Base-by-base conservation (phyloP, 331 rosid species). In the Rhamnella rubrinervis region DNA sequence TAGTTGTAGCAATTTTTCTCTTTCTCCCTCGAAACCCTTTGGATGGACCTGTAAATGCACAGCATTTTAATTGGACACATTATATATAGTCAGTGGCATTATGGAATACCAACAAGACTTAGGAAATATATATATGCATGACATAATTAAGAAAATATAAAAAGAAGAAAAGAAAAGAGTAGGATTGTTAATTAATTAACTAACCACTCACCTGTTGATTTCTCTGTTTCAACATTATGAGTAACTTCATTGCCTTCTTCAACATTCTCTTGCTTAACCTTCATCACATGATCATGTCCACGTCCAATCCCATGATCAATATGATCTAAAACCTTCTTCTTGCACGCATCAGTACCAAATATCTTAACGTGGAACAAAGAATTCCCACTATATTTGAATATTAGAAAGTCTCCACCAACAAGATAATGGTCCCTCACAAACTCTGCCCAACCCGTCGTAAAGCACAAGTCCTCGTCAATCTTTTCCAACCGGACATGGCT, bases 381-480 rank as follows among this genome's bases (percentile, higher is more conserved):
- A 76, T 40, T 57, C 46, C 75, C 66, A 55, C 44, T 26, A 37
- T 70, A 69, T 49, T 47, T 56, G 26, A 76, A 76, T 47, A 70
- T 52, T 46, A 76, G 56, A 57, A 70, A 76, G 51, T 76, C 75
- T 15, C 71, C 80, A 46, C 0, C 17, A 35, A 69, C 20, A 38
- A 76, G 65, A 47, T 26, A 38, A 25, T 62, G 75, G 6, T 64
- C 59, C 38, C 41, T 47, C 12, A 15, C 71, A 70, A 76, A 76
- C 8, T 19, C 60, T 69, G 57, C 44, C 80, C 80, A 76, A n/a
- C 75, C 75, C 46, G 40, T 64, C 65, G 20, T 47, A 59, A 76
- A 70, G 55, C 26, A 55, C 55, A 63, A 61, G 37, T 55, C 4
- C 39, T 55, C 25, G 6, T 37, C 64, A 40, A 46, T n/a, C 19